Evolutionary conservation across 1,284 basidiomycete genomes (phyloP).

Genomic region (Hymenochaete sp.): DNA sequence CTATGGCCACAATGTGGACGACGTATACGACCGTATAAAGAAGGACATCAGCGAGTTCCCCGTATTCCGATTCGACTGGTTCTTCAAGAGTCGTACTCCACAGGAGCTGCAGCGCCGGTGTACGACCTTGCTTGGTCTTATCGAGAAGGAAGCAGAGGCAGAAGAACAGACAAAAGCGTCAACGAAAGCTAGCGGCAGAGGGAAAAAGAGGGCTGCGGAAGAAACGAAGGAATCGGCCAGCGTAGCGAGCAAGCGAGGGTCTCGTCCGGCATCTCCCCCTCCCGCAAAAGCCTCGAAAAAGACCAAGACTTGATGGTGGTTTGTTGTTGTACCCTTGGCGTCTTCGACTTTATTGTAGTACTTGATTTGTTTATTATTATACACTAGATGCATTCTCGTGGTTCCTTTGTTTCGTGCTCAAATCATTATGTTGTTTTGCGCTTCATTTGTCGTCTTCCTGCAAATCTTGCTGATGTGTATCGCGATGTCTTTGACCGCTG

Average conservation of each 20-base stretch:
- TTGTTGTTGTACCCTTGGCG: neutral
- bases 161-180: slow-evolving; percentile 59
- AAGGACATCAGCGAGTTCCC: slow-evolving; percentile 93
- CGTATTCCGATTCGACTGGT: slow-evolving; percentile 98
- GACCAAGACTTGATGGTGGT: slow-evolving; percentile 1
- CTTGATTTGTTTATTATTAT: too few species aligned
- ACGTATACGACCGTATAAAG: slow-evolving; percentile 94
- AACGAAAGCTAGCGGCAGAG: slow-evolving; percentile 38
- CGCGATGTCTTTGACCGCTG: too few species aligned
- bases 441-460: neutral
- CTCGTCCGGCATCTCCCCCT: slow-evolving; percentile 14
- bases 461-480: neutral
- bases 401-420: neutral
- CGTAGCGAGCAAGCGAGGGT: slow-evolving; percentile 9
- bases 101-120: slow-evolving; percentile 88
- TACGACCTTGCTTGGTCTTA: slow-evolving; percentile 82
- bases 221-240: slow-evolving; percentile 1
- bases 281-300: slow-evolving; percentile 13
- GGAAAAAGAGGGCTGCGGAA: slow-evolving; percentile 30
- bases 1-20: slow-evolving; percentile 88
- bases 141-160: slow-evolving; percentile 81
- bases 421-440: neutral
- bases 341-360: too few species aligned
- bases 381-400: too few species aligned
- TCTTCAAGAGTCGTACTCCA: slow-evolving; percentile 92